A percentile compares a stretch with the other conserved stretches of the same genome.
Conservation (phyloP, 1,284 basidiomycete species). For the Dichomitus squalens region DNA sequence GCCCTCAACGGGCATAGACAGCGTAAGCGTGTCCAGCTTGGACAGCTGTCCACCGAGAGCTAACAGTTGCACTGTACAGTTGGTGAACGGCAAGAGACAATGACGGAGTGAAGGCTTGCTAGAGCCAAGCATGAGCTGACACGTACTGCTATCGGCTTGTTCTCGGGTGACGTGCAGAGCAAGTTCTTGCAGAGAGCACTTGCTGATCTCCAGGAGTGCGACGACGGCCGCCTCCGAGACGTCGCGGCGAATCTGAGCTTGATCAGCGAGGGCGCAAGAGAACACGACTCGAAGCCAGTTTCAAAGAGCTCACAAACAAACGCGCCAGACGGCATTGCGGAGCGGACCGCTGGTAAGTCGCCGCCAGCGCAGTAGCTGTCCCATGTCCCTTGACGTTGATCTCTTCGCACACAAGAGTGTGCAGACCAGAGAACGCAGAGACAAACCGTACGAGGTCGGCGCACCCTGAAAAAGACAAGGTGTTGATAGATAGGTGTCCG, state of each 20-base stretch:
- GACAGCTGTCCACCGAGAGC: neutral
- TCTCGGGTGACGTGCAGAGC: neutral
- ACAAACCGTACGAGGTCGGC: neutral
- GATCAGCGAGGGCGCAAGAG: neutral
- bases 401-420: neutral
- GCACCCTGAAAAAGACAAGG: neutral
- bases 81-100: neutral
- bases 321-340: neutral
- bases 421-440: neutral
- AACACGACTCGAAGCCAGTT: neutral
- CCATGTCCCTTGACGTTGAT: neutral
- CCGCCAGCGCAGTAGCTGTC: neutral
- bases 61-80: neutral
- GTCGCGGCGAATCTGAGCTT: neutral
- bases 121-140: neutral
- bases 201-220: neutral
- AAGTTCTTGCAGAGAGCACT: neutral
- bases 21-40: neutral
- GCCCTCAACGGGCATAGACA: neutral
- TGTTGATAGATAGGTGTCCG: neutral
- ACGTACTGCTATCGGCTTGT: neutral
- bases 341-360: neutral
- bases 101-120: neutral
- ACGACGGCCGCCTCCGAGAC: neutral
- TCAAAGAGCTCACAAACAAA: neutral